Base-by-base conservation (phyloP, 257 asterid species). In the Euphrasia confusa region DNA sequence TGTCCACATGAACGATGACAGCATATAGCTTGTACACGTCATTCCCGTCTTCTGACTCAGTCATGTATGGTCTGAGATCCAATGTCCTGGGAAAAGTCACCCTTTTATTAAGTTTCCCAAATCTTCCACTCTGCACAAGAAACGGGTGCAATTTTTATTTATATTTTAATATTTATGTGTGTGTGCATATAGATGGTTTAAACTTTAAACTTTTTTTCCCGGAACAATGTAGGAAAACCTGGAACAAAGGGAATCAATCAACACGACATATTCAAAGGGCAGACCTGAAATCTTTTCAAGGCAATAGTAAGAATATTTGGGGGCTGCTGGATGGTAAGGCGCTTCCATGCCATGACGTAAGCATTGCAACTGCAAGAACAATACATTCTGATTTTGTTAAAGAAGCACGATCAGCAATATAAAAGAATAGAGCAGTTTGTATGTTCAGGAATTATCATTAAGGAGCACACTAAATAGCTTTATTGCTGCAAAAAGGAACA, bases 221-320 rank as follows among this genome's bases (percentile, higher is more conserved):
- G 2, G 44, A 37, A 61, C 9, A 60, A 21, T 49, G 40, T 47
- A 69, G 39, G 17, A 45, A 57, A 42, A 62, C 61, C 58, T 58
- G 27, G 68, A n/a, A 44, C 28, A 28, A 44, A 50, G 14, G 45
- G 37, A 45, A 45, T 45, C 52, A 45, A 42, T 54, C 35, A 61
- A 67, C 54, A 60, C 61, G 11, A 45, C 30, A 71, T 65, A 21
- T 21, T 30, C 12, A 42, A 54, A 53, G 64, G 68, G 64, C 71
- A 59, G 47, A 93, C 99, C 99, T 93, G 99, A 78, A 93, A 93
- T 78, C 99, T 78, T 79, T 93, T 93, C 77, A 93, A 84, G 74
- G 99, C 97, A 71, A 93, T 82, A 53, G 99, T 93, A 72, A 93
- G 95, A 72, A 93, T 83, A 77, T 93, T 93, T 40, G 99, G 97